A percentile compares a stretch with the other conserved stretches of the same genome.
phyloP scores from a whole-genome alignment of 352 stramenopile species.

The Phytophthora meadii region DNA sequence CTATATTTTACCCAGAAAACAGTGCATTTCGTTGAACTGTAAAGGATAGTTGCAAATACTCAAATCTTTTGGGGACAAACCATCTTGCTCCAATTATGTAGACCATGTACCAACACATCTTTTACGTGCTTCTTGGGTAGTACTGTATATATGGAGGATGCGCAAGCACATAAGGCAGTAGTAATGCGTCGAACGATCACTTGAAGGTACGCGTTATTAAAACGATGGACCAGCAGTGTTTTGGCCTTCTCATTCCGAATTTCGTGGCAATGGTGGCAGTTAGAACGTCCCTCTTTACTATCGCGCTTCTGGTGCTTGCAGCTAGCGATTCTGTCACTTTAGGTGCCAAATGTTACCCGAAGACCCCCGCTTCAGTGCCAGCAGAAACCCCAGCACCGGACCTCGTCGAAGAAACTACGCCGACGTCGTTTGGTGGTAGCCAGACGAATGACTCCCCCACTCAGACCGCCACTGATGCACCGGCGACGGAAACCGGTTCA shows the following conservation, averaged over 20 bases:
- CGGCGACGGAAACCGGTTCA: neutral
- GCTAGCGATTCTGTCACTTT: slow-evolving; percentile 10
- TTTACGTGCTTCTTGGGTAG: too few species aligned
- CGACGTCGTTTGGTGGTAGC: neutral
- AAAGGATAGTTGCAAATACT: too few species aligned
- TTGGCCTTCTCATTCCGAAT: slow-evolving; percentile 2
- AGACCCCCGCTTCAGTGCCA: neutral
- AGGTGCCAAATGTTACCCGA: slow-evolving; percentile 13
- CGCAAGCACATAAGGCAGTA: too few species aligned
- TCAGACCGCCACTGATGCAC: neutral
- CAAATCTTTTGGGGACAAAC: too few species aligned
- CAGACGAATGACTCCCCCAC: neutral
- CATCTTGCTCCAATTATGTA: too few species aligned
- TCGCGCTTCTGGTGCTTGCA: slow-evolving; percentile 42
- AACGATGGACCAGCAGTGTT: too few species aligned
- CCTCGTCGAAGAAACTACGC: neutral
- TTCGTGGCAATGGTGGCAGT: slow-evolving; percentile 25
- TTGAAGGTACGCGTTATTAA: neutral
- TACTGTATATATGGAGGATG: too few species aligned
- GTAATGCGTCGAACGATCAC: neutral
- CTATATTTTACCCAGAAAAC: too few species aligned
- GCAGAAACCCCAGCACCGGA: neutral
- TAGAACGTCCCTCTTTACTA: slow-evolving; percentile 16
- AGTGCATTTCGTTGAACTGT: too few species aligned
- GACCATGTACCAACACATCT: too few species aligned